A percentile compares a stretch with the other conserved stretches of the same genome.
phyloP scores from a whole-genome alignment of 495 filamentous ascomycete species.

The Penicillium flavigenum region DNA sequence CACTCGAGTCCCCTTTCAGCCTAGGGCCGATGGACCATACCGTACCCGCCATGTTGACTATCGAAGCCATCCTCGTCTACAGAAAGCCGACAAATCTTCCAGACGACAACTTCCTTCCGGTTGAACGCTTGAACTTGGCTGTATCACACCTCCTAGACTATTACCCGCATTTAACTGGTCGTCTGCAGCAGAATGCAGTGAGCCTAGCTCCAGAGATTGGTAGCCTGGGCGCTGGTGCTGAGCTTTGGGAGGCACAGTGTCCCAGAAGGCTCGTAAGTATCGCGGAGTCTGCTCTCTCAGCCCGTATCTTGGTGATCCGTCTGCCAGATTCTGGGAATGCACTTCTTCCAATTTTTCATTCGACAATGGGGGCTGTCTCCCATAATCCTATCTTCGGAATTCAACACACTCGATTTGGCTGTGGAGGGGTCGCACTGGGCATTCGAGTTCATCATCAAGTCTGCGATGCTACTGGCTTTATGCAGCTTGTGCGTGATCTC shows the following conservation, averaged over 20 bases:
- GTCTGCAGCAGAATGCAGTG: constrained; percentile 1
- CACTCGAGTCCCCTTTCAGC: constrained; percentile 7
- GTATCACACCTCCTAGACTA: constrained; percentile 2
- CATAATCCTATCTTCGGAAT: constrained; percentile 9
- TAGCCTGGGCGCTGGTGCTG: neutral
- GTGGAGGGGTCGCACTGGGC: constrained; percentile 12
- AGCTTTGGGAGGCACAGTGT: constrained; percentile 5
- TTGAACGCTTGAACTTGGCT: constrained; percentile 1
- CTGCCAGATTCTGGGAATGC: neutral
- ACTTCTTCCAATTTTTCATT: constrained; percentile 2
- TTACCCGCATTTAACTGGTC: constrained; percentile 14
- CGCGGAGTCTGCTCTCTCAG: neutral
- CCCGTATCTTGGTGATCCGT: neutral
- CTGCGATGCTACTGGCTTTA: constrained; percentile 11
- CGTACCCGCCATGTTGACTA: neutral
- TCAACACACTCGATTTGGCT: constrained; percentile 12
- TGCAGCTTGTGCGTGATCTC: constrained; percentile 5
- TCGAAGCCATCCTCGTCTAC: constrained; percentile 4
- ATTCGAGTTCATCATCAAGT: constrained; percentile 12
- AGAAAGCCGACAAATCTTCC: neutral
- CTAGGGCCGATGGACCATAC: constrained; percentile 7
- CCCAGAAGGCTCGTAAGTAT: neutral
- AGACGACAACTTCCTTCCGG: neutral
- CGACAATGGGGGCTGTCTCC: neutral
- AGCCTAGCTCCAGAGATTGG: neutral